These are phyloP conservation scores for Gastrolobium bilobum DNA, from an alignment of 306 rosid genomes.

Conservation along the genomic window DNA sequence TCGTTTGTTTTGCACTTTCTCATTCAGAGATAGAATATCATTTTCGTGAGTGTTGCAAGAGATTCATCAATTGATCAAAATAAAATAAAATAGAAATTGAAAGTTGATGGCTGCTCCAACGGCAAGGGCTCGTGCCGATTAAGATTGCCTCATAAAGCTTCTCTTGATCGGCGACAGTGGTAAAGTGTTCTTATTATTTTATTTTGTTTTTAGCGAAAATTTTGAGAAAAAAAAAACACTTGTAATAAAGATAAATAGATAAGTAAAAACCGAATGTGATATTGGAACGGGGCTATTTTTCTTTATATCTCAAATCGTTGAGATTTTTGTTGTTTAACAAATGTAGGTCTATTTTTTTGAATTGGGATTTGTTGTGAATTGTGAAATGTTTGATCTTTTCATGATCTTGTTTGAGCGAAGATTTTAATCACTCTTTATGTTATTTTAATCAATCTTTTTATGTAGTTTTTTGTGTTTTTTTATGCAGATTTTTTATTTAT, in stretches of 20 bases:
- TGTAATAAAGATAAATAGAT: background rate
- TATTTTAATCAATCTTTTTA: too few relatives aligned
- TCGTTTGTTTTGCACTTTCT: conserved; percentile 18
- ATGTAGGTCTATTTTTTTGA: conserved; percentile 10
- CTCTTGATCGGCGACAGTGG: conserved; percentile 97
- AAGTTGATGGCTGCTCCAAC: conserved; percentile 95
- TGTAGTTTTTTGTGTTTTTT: too few relatives aligned
- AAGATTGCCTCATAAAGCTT: conserved; percentile 95
- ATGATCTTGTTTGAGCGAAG: conserved; percentile 40
- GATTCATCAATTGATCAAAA: conserved; percentile 32
- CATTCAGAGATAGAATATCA: conserved; percentile 47
- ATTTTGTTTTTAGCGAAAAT: background rate
- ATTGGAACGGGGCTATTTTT: background rate
- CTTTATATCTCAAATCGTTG: conserved; percentile 18
- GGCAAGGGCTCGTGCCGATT: conserved; percentile 99
- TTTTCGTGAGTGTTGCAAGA: conserved; percentile 36
- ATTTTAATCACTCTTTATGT: conserved; percentile 29
- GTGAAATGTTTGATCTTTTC: conserved; percentile 24
- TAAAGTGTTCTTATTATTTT: conserved; percentile 21
- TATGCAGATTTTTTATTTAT: too few relatives aligned
- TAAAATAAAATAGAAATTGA: background rate
- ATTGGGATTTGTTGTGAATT: conserved; percentile 14
- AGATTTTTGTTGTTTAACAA: conserved; percentile 4
- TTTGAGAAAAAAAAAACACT: background rate
- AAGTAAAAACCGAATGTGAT: background rate